Base-by-base conservation (phyloP, 495 filamentous ascomycete species). In the Apodospora peruviana region DNA sequence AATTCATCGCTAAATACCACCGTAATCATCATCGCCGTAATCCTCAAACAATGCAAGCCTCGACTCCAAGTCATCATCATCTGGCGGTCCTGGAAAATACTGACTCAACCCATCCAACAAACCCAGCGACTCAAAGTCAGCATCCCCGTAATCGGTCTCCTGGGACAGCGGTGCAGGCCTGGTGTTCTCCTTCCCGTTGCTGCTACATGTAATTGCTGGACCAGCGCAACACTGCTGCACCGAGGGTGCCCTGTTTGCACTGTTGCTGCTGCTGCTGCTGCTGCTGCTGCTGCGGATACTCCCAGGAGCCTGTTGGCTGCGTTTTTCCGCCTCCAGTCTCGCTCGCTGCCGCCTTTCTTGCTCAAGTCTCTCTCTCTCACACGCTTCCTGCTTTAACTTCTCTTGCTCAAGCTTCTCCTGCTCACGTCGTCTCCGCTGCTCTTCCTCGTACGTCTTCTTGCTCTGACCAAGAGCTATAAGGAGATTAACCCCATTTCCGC, bases 371-470 rank as follows among this genome's bases (percentile, higher is more conserved):
- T 21, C 19, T n/a, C n/a, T n/a, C n/a, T n/a, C n/a, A n/a, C n/a
- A n/a, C n/a, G n/a, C n/a, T n/a, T n/a, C n/a, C 18, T 43, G 3
- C 40, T 24, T 21, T 2, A 24, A n/a, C 34, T 29, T 45, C 29
- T 46, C 48, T 19, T 32, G 9, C 10, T 16, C 5, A 7, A 12
- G 12, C 40, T 20, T 45, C 29, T 41, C 25, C 12, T 40, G 11
- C 24, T 18, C 45, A 43, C n/a, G 42, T 20, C 27, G 45, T 27
- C 17, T 45, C n/a, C 39, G 24, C 41, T 55, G 34, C 44, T 57
- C 57, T 25, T 53, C 47, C 12, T 38, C 21, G 16, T 37, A 21
- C 0, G 45, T 53, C 43, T 59, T 44, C 16, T 20, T 18, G 40
- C 40, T 53, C 3, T 43, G 16, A 2, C 12, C 16, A 11, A 53